Conservation (phyloP, 2,329 filamentous ascomycete species). For the Cercospora sp. region DNA sequence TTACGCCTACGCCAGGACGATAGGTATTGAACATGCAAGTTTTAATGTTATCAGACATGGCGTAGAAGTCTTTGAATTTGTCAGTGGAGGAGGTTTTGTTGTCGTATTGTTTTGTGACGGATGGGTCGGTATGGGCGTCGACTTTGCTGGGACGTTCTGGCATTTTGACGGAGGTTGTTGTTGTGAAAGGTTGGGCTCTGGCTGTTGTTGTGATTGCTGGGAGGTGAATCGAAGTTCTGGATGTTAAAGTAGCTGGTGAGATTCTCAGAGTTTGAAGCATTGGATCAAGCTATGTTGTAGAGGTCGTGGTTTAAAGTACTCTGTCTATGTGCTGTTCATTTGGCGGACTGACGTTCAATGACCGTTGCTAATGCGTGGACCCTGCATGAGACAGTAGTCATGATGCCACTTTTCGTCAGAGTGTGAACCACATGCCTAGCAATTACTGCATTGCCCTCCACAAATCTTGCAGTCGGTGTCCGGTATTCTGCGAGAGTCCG, state of each 20-base stretch:
- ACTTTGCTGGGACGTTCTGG: slow-evolving; percentile 47
- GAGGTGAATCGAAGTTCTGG: background rate
- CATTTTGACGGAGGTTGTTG: slow-evolving; percentile 42
- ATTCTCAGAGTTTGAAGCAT: slow-evolving; percentile 3
- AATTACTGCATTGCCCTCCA: background rate
- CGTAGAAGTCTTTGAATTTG: slow-evolving; percentile 52
- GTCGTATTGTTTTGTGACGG: slow-evolving; percentile 53
- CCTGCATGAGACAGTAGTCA: slow-evolving; percentile 2
- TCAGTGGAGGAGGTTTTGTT: slow-evolving; percentile 44
- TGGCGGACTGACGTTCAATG: slow-evolving; percentile 2
- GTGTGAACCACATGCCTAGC: background rate
- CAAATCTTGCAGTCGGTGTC: background rate
- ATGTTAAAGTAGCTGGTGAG: background rate
- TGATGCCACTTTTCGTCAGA: slow-evolving; percentile 13
- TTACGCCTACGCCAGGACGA: slow-evolving; percentile 43
- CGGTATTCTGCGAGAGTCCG: background rate
- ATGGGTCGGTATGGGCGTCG: slow-evolving; percentile 48
- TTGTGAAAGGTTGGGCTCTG: slow-evolving; percentile 3
- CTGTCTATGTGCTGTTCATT: background rate
- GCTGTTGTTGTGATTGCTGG: background rate
- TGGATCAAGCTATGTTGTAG: background rate
- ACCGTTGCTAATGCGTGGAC: background rate
- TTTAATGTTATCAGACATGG: slow-evolving; percentile 49
- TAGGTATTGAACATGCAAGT: slow-evolving; percentile 48
- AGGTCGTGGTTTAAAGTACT: too few species aligned